Base-by-base conservation (phyloP, 2,329 filamentous ascomycete species). In the Neofusicoccum sp. region DNA sequence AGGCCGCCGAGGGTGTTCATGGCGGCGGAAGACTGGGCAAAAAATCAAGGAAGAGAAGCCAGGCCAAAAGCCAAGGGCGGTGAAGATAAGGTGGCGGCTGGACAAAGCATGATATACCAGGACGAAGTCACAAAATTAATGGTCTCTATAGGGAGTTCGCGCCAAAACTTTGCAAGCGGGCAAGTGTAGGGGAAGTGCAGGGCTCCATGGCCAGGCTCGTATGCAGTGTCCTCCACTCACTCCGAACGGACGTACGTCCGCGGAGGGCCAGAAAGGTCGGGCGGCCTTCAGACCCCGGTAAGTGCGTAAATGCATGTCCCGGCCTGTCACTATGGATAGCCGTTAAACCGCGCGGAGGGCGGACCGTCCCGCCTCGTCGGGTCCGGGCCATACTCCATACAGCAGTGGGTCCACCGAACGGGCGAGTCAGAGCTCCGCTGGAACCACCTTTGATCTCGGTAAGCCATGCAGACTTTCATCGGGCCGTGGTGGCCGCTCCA, bases 1-100 rank as follows among this genome's bases (percentile, higher is more conserved):
- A 58, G 31, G 54, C 54, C 54, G 33, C 54, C 54, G 7, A 58
- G 41, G 8, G 54, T 58, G 31, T 58, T 58, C 54, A 58, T 58
- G n/a, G n/a, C 34, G n/a, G 54, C 11, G 39, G 29, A 34, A 9
- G 22, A 22, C 22, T 22, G 54, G 12, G 54, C 14, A 41, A 44
- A 9, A 9, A 16, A 9, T 4, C 3, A 8, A 11, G n/a, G 31
- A 4, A 16, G 12, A 36, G 28, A 31, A 31, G 4, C 7, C 54
- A 36, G 41, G 31, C 28, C 39, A 7, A 3, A 11, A 34, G 45
- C 3, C 8, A n/a, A 14, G 7, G 36, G 43, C 31, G 41, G 54
- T 44, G 16, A 58, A 28, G 6, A 33, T 8, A n/a, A 39, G 29
- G 16, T 11, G 28, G 34, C 11, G 14, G 14, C 14, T 33, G 31